phyloP scores from a whole-genome alignment of 2,329 filamentous ascomycete genomes.

The Ophiostoma montium region DNA sequence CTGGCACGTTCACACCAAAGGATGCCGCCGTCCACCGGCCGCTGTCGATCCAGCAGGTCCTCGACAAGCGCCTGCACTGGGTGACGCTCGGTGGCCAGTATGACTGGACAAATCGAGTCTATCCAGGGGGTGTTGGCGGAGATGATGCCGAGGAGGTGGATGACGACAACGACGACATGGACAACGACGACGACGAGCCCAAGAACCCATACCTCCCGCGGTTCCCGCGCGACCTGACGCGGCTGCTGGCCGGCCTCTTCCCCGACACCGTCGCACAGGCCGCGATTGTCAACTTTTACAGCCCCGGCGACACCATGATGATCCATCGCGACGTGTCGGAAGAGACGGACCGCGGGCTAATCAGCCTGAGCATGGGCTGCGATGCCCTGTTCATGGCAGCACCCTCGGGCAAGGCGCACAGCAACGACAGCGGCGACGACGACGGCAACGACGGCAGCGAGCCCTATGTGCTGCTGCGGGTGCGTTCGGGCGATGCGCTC shows the following conservation, averaged over 20 bases:
- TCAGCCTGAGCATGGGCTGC: slow-evolving; percentile 81
- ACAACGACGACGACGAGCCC: slow-evolving; percentile 19
- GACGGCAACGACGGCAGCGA: slow-evolving; percentile 18
- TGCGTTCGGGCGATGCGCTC: slow-evolving; percentile 76
- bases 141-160: slow-evolving; percentile 24
- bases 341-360: slow-evolving; percentile 59
- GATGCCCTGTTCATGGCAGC: slow-evolving; percentile 81
- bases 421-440: not conserved
- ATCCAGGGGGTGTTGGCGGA: slow-evolving; percentile 35
- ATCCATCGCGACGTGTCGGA: slow-evolving; percentile 92
- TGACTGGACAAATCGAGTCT: slow-evolving; percentile 81
- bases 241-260: slow-evolving; percentile 56
- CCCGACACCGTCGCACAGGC: slow-evolving; percentile 69
- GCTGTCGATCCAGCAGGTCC: slow-evolving; percentile 52
- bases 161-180: slow-evolving; percentile 16
- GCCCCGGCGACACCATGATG: slow-evolving; percentile 78
- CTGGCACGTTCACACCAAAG: slow-evolving; percentile 49
- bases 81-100: slow-evolving; percentile 91
- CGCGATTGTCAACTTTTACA: slow-evolving; percentile 89
- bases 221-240: slow-evolving; percentile 62
- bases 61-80: slow-evolving; percentile 79
- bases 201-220: slow-evolving; percentile 35
- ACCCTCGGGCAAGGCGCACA: slow-evolving; percentile 26
- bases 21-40: slow-evolving; percentile 62
- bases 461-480: slow-evolving; percentile 44